These are phyloP conservation scores for Cordyceps fumosorosea DNA, from an alignment of 2,329 filamentous ascomycete genomes.

Conservation along the genomic window DNA sequence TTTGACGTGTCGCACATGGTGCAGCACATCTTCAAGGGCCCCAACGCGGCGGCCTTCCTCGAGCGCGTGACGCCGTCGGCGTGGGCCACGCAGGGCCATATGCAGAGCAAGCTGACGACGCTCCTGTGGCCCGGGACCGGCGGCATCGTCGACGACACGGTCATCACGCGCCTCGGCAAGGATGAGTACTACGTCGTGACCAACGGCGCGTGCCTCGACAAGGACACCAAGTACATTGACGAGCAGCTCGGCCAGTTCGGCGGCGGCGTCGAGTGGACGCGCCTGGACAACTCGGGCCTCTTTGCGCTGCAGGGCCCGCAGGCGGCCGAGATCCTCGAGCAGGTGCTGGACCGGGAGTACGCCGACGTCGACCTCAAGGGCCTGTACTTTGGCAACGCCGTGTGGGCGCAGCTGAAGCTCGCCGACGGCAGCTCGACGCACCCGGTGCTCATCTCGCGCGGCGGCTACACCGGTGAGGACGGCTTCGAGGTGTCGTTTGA, in stretches of 20 bases:
- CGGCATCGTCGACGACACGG: slow-evolving; percentile 90
- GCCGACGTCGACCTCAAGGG: slow-evolving; percentile 46
- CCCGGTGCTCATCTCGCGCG: slow-evolving; percentile 65
- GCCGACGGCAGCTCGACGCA: slow-evolving; percentile 39
- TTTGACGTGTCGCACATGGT: slow-evolving; percentile 98
- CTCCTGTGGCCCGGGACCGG: slow-evolving; percentile 74
- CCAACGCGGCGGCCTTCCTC: slow-evolving; percentile 73
- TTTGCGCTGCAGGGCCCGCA: slow-evolving; percentile 86
- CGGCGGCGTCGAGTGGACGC: slow-evolving; percentile 56
- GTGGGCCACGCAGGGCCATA: slow-evolving; percentile 54
- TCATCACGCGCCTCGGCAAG: slow-evolving; percentile 72
- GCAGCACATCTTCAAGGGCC: slow-evolving; percentile 78
- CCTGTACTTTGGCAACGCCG: slow-evolving; percentile 76
- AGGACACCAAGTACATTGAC: slow-evolving; percentile 73
- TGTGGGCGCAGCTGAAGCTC: slow-evolving; percentile 58
- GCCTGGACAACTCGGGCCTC: slow-evolving; percentile 67
- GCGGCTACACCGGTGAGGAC: slow-evolving; percentile 95
- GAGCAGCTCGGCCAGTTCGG: slow-evolving; percentile 57
- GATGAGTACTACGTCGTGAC: slow-evolving; percentile 88
- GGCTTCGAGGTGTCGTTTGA: slow-evolving; percentile 90
- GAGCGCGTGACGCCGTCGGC: slow-evolving; percentile 77
- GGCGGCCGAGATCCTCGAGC: slow-evolving; percentile 60
- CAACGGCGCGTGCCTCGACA: slow-evolving; percentile 86
- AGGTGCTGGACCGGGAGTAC: slow-evolving; percentile 47
- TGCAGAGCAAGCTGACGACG: slow-evolving; percentile 76